These are phyloP conservation scores for Diaporthe vexans DNA, from an alignment of 2,329 filamentous ascomycete species.

Conservation along the genomic window DNA sequence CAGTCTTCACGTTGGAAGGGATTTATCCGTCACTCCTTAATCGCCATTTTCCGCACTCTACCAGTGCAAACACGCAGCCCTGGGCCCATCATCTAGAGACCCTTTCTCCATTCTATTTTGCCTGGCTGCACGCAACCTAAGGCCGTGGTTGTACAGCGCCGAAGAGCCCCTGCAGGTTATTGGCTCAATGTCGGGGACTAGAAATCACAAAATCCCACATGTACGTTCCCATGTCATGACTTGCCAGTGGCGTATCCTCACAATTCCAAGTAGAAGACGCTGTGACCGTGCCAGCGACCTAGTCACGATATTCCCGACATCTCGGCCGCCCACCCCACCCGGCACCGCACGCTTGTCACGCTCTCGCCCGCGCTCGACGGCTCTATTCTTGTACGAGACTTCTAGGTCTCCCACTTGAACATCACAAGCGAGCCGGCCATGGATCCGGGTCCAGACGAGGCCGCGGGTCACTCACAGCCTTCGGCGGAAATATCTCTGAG, in stretches of 20 bases:
- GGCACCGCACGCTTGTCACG: conserved; percentile 3
- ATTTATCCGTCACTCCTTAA: neutral
- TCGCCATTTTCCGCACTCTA: conserved; percentile 2
- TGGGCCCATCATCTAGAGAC: neutral
- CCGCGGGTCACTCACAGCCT: conserved; percentile 7
- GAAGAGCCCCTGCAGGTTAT: neutral
- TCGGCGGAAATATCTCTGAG: neutral
- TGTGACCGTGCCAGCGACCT: conserved; percentile 1
- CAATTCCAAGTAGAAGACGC: conserved; percentile 4
- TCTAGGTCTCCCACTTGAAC: conserved; percentile 34
- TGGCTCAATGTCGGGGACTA: conserved; percentile 7
- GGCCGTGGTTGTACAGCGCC: neutral
- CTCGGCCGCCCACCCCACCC: conserved; percentile 1
- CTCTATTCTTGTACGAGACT: conserved; percentile 24
- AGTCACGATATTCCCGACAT: conserved; percentile 18
- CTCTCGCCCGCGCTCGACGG: neutral
- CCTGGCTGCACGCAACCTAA: neutral
- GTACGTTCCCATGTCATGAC: neutral
- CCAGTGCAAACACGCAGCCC: neutral
- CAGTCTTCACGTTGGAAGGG: neutral
- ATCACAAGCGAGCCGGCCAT: conserved; percentile 13
- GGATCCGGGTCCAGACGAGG: conserved; percentile 25
- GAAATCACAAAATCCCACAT: neutral
- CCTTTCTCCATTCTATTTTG: neutral
- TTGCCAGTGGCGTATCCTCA: neutral